Conservation (phyloP, 192 early-diverging fungal species). For the Mortierella alpina region DNA sequence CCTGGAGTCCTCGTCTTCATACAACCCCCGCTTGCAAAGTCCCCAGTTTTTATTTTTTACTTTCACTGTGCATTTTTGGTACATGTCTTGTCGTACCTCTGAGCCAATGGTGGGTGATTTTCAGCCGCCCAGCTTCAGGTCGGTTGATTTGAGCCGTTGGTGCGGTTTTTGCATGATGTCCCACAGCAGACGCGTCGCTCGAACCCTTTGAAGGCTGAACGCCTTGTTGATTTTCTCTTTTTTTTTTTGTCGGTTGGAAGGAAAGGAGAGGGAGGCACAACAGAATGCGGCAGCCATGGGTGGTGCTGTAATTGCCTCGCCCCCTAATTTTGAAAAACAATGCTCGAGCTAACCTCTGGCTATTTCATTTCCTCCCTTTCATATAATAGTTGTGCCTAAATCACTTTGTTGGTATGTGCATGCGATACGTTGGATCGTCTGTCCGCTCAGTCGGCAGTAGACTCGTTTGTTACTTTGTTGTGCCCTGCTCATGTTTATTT, state of each 20-base stretch:
- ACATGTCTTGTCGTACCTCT: not conserved
- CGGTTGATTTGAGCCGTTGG: not conserved
- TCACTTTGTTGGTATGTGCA: conserved; percentile 56
- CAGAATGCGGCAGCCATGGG: too few relatives aligned
- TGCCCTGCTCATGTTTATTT: conserved; percentile 3
- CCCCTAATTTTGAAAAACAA: too few relatives aligned
- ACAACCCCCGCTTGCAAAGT: not conserved
- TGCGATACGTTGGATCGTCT: conserved; percentile 9
- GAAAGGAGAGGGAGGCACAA: too few relatives aligned
- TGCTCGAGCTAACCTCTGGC: conserved; percentile 11
- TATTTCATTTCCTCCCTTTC: conserved; percentile 2
- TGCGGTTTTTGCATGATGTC: too few relatives aligned
- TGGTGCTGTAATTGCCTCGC: too few relatives aligned
- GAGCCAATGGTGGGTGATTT: conserved; percentile 4
- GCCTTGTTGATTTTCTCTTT: too few relatives aligned
- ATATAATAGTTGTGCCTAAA: conserved; percentile 53
- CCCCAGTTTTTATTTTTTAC: not conserved
- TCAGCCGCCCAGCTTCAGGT: not conserved
- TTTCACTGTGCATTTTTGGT: not conserved
- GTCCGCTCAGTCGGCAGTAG: not conserved
- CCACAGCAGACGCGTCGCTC: too few relatives aligned
- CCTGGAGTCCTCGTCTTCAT: too few relatives aligned
- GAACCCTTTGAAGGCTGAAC: too few relatives aligned
- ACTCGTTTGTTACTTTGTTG: conserved; percentile 4
- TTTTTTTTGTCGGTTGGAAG: too few relatives aligned